Conservation (phyloP, 1,139 yeast genomes). For the Geotrichum citri-aurantii region DNA sequence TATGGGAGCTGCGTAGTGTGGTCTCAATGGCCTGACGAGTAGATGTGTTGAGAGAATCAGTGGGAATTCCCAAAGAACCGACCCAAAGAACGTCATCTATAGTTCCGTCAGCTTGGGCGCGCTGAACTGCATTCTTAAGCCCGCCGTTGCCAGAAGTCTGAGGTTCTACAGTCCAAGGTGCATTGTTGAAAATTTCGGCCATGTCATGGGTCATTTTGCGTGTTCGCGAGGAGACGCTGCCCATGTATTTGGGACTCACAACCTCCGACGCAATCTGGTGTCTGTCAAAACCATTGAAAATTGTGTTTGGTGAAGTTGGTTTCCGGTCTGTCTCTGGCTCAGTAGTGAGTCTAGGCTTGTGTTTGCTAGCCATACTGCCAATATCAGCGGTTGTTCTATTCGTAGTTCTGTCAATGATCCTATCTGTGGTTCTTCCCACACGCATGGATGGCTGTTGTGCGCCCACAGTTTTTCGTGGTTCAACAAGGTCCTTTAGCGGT, state of each 20-base stretch:
- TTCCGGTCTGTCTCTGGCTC: not conserved
- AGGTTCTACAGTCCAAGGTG: slow-evolving; percentile 70
- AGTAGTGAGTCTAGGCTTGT: not conserved
- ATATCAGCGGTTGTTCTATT: not conserved
- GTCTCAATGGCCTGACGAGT: slow-evolving; percentile 40
- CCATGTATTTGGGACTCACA: not conserved
- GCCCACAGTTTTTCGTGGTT: slow-evolving; percentile 18
- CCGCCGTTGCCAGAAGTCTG: slow-evolving; percentile 85
- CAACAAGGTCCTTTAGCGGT: slow-evolving; percentile 22
- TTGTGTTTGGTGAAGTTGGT: not conserved
- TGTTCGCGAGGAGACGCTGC: not conserved
- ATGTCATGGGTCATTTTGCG: slow-evolving; percentile 15
- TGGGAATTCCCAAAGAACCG: slow-evolving; percentile 87
- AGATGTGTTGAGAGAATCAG: slow-evolving; percentile 61
- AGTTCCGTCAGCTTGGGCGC: slow-evolving; percentile 48
- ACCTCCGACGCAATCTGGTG: not conserved
- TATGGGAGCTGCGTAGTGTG: slow-evolving; percentile 39
- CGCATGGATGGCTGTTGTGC: slow-evolving; percentile 20
- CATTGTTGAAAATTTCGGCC: slow-evolving; percentile 50
- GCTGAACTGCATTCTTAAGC: slow-evolving; percentile 72
- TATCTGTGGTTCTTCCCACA: slow-evolving; percentile 10
- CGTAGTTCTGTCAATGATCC: not conserved
- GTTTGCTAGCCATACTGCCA: not conserved
- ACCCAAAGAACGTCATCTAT: slow-evolving; percentile 62
- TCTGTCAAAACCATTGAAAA: not conserved